These are phyloP conservation scores for Colletotrichum higginsianum DNA, from an alignment of 2,329 filamentous ascomycete genomes.

Conservation along the genomic window DNA sequence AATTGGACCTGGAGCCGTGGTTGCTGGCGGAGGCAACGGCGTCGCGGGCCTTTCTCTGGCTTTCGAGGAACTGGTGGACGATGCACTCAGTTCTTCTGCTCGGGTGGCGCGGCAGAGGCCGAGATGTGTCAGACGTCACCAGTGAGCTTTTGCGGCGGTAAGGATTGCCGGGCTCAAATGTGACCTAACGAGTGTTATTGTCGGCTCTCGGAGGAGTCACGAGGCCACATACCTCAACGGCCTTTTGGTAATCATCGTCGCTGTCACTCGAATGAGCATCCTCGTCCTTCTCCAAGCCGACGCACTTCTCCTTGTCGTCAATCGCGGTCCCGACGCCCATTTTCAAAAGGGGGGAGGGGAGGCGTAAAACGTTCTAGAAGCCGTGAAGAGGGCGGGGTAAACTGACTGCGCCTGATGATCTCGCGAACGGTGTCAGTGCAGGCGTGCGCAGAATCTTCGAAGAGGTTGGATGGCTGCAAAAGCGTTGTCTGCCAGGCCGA, in stretches of 20 bases:
- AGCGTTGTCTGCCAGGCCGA: constrained; percentile 17
- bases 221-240: constrained; percentile 63
- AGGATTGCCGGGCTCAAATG: constrained; percentile 72
- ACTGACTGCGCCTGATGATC: constrained; percentile 8
- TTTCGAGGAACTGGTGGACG: constrained; percentile 76
- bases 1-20: constrained; percentile 44
- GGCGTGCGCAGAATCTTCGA: background rate
- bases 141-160: constrained; percentile 79
- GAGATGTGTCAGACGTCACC: constrained; percentile 63
- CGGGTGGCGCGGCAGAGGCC: constrained; percentile 53
- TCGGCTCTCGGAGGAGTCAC: background rate
- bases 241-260: constrained; percentile 64
- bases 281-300: constrained; percentile 50
- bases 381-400: constrained; percentile 35
- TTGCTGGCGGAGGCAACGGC: constrained; percentile 45
- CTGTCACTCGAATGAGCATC: constrained; percentile 62
- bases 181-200: constrained; percentile 60
- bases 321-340: constrained; percentile 20
- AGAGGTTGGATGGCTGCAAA: constrained; percentile 3
- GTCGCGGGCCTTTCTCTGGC: constrained; percentile 60
- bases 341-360: background rate
- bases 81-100: constrained; percentile 70
- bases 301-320: constrained; percentile 46
- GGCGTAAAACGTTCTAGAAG: constrained; percentile 13
- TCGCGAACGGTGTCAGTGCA: constrained; percentile 10